Evolutionary conservation across 805 yeast species (phyloP).

Genomic region (Kuraishia floccosa): DNA sequence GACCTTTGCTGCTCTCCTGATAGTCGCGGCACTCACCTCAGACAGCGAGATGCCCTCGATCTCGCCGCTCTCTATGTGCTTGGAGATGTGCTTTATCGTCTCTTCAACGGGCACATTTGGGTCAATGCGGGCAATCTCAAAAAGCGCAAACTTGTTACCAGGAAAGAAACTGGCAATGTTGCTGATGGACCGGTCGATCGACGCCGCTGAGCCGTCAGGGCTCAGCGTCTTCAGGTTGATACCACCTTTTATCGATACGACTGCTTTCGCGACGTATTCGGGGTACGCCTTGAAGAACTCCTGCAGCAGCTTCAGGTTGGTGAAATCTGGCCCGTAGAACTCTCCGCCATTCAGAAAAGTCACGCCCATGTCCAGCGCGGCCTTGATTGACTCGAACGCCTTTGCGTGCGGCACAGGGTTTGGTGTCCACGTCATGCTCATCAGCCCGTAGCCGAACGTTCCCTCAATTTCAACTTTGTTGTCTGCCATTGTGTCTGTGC

Average conservation of each 20-base stretch:
- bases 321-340: constrained; percentile 53
- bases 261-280: constrained; percentile 40
- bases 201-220: constrained; percentile 42
- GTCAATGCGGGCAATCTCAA: constrained; percentile 68
- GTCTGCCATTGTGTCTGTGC: no score
- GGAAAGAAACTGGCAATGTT: constrained; percentile 23
- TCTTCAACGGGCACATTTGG: constrained; percentile 43
- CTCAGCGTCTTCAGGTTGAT: constrained; percentile 18
- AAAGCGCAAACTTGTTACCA: constrained; percentile 36
- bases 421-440: constrained; percentile 70
- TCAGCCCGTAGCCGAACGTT: constrained; percentile 60
- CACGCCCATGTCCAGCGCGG: constrained; percentile 36
- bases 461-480: constrained; percentile 11
- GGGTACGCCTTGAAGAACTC: constrained; percentile 50
- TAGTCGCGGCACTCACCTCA: constrained; percentile 56
- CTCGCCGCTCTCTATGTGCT: constrained; percentile 48
- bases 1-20: constrained; percentile 44
- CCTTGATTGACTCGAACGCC: constrained; percentile 42
- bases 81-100: constrained; percentile 42
- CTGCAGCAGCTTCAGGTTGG: constrained; percentile 44
- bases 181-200: constrained; percentile 35
- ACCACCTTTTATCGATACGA: constrained; percentile 64
- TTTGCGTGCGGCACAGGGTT: constrained; percentile 40
- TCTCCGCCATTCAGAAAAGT: constrained; percentile 64
- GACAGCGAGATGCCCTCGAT: constrained; percentile 66